Conservation (phyloP, 345 rosid genomes). For the Eucalyptus polyanthemos region DNA sequence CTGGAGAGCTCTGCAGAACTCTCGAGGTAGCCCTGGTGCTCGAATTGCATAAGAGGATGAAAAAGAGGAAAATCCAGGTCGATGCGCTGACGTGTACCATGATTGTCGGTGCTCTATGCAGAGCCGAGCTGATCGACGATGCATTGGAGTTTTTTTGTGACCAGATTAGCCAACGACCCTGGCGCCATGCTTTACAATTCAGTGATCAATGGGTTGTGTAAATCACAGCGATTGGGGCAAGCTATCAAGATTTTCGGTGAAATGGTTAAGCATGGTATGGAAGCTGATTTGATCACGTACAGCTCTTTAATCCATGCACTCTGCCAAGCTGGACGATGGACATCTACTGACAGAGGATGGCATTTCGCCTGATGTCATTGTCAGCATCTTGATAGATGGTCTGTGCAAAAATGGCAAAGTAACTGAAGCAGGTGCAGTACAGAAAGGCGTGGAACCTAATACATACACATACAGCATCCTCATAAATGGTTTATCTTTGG, state of each 20-base stretch:
- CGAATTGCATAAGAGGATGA: background rate
- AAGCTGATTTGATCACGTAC: background rate
- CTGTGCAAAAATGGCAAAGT: background rate
- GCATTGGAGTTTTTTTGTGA: background rate
- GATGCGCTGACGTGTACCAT: background rate
- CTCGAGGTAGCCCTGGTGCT: background rate
- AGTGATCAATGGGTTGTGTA: background rate
- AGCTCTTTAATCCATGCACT: background rate
- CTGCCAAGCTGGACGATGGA: background rate
- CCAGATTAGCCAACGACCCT: background rate
- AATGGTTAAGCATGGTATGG: background rate
- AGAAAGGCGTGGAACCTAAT: background rate
- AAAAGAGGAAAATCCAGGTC: background rate
- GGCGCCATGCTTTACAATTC: background rate
- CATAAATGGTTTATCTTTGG: background rate
- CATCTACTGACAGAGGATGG: background rate
- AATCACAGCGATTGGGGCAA: background rate
- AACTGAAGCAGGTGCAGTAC: background rate
- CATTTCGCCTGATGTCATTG: background rate
- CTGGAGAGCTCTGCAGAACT: background rate
- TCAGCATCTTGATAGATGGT: background rate
- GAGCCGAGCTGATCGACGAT: background rate
- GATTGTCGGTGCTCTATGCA: background rate
- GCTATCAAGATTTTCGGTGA: background rate
- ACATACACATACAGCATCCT: background rate